Conservation (phyloP, 202 grass and related monocot genomes). For the Elaeis oleifera region DNA sequence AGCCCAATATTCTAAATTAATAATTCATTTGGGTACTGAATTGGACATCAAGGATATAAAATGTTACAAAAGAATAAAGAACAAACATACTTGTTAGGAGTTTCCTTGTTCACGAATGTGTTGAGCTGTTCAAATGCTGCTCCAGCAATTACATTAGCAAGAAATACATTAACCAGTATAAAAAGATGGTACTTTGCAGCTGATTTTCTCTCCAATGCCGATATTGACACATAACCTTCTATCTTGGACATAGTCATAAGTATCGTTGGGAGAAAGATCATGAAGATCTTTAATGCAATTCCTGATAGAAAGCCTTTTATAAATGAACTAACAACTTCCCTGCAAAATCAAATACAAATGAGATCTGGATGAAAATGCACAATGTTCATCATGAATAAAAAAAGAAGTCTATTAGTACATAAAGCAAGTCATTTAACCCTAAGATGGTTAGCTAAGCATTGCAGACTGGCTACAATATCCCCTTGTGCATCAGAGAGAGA, state of each 20-base stretch:
- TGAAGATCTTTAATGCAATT: conserved; percentile 75
- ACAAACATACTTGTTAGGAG: conserved; percentile 56
- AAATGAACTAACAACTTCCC: conserved; percentile 65
- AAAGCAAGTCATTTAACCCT: too few relatives aligned
- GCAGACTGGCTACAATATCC: too few relatives aligned
- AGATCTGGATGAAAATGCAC: conserved; percentile 3
- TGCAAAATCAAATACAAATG: conserved; percentile 20
- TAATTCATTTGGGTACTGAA: not conserved
- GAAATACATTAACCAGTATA: conserved; percentile 87
- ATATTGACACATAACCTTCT: conserved; percentile 68
- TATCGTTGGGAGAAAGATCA: conserved; percentile 75
- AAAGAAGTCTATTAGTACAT: too few relatives aligned
- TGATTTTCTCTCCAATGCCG: conserved; percentile 73
- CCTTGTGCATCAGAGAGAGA: too few relatives aligned
- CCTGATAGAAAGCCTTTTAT: conserved; percentile 95
- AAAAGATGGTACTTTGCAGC: conserved; percentile 79
- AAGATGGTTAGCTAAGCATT: too few relatives aligned
- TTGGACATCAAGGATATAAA: not conserved
- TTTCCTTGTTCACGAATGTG: conserved; percentile 44
- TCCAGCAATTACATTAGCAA: conserved; percentile 86
- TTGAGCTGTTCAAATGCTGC: conserved; percentile 95
- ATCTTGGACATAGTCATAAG: conserved; percentile 96
- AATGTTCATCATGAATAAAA: too few relatives aligned
- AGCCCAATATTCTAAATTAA: too few relatives aligned
- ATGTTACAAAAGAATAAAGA: not conserved